Base-by-base conservation (phyloP, 2,329 filamentous ascomycete species). In the Fusarium acutatum region DNA sequence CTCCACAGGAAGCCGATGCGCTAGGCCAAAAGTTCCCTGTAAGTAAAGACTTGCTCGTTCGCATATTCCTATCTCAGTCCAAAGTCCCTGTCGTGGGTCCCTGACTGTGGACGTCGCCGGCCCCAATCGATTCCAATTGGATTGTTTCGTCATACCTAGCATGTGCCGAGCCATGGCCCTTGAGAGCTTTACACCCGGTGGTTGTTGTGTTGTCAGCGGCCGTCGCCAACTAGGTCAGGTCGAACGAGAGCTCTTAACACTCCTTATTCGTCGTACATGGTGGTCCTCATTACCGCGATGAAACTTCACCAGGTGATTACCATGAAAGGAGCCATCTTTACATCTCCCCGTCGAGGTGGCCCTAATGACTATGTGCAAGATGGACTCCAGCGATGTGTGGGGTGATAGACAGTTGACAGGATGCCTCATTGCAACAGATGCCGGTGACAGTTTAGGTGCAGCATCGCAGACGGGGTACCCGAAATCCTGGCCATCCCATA, bases 191-290 rank as follows among this genome's bases (percentile, higher is more conserved):
- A 30, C 57, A 60, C 57, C 34, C n/a, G 58, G 76, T 77, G 76
- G 76, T 63, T 75, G 73, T 24, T 69, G 70, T 75, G 73, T 24
- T 71, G 70, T 78, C 72, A 73, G 74, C 72, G 35, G 34, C 64
- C 58, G 64, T 67, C 67, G 65, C 61, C 64, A 57, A 72, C 64
- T 53, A 26, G 54, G 57, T 69, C 61, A 67, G 52, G 50, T 68
- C 49, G 59, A 61, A 43, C 49, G 67, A 57, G 64, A 56, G 62
- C 52, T 37, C 66, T 70, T 46, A 37, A 26, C 53, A 49, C 57
- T 41, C 67, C 64, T 66, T 53, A 77, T 78, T 77, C 76, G 76
- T 64, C 38, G 34, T 71, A 38, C 57, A 61, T 47, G 60, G 53
- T 53, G 44, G 61, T 43, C 60, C 63, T 78, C 72, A 72, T 76